These are phyloP conservation scores for Dactylellina leptospora DNA, from an alignment of 2,329 filamentous ascomycete species.

Conservation along the genomic window DNA sequence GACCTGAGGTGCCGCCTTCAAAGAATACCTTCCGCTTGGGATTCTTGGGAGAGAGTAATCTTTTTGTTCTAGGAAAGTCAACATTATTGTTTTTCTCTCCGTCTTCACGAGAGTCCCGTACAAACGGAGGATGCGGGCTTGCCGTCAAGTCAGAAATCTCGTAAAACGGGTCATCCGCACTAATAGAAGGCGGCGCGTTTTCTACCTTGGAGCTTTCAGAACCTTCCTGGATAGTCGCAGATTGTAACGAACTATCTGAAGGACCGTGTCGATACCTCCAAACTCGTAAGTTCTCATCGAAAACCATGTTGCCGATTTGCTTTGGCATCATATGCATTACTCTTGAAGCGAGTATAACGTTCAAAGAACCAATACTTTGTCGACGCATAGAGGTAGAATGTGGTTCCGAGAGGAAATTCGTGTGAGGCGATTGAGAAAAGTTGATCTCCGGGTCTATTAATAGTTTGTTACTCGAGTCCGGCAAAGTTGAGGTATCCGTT, in stretches of 20 bases:
- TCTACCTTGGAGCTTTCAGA: neutral
- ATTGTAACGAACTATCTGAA: constrained; percentile 4
- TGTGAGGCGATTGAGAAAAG: constrained; percentile 38
- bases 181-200: neutral
- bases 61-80: no score
- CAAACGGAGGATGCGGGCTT: constrained; percentile 1
- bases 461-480: constrained; percentile 32
- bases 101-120: neutral
- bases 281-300: constrained; percentile 36
- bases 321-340: constrained; percentile 51
- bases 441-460: constrained; percentile 36
- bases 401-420: constrained; percentile 33
- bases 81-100: neutral
- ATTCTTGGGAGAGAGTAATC: no score
- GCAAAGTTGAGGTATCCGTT: constrained; percentile 4
- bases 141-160: constrained; percentile 47
- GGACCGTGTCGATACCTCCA: constrained; percentile 26
- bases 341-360: constrained; percentile 42
- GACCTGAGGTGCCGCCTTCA: no score
- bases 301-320: constrained; percentile 45
- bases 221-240: neutral
- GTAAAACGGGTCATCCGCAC: constrained; percentile 32
- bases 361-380: constrained; percentile 33
- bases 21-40: no score
- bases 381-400: constrained; percentile 24